phyloP scores from a whole-genome alignment of 2,329 filamentous ascomycete genomes.

The Sclerotinia spermophila region DNA sequence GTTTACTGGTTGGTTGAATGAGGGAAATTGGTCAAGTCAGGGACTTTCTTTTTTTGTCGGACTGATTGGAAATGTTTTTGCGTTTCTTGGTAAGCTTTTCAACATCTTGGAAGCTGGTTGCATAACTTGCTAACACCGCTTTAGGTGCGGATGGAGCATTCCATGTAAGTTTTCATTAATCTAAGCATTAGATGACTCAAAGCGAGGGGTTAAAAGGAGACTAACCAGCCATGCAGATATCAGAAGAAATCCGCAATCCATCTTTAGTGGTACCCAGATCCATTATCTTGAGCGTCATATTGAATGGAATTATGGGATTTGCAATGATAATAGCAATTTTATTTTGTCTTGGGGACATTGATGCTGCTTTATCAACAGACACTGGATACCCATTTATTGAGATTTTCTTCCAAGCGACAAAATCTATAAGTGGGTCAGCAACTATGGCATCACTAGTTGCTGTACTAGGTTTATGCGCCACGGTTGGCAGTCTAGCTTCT shows the following conservation, averaged over 20 bases:
- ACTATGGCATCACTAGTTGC: slow-evolving; percentile 46
- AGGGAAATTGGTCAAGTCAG: slow-evolving; percentile 32
- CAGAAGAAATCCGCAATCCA: slow-evolving; percentile 20
- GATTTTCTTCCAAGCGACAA: slow-evolving; percentile 49
- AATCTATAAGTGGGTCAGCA: slow-evolving; percentile 44
- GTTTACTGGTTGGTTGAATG: slow-evolving; percentile 35
- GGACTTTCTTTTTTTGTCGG: slow-evolving; percentile 40
- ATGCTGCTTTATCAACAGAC: slow-evolving; percentile 38
- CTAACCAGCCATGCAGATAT: slow-evolving; percentile 10
- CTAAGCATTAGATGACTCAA: background rate
- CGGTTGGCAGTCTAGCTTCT: slow-evolving; percentile 38
- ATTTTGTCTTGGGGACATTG: slow-evolving; percentile 39
- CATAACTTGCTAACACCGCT: background rate
- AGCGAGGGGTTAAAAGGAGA: background rate
- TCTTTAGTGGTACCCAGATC: slow-evolving; percentile 14
- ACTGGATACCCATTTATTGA: slow-evolving; percentile 47
- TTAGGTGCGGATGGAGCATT: slow-evolving; percentile 18
- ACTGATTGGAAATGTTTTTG: slow-evolving; percentile 35
- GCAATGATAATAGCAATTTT: slow-evolving; percentile 37
- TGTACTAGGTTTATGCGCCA: slow-evolving; percentile 39
- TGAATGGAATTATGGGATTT: slow-evolving; percentile 48
- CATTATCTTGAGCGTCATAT: slow-evolving; percentile 45
- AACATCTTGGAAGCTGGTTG: background rate
- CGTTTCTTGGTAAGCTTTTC: slow-evolving; percentile 13
- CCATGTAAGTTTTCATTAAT: background rate